Evolutionary conservation across 768 basidiomycete species (phyloP), one percentile per base, ranked within the genome.

Genomic region (Suillus weaverae): DNA sequence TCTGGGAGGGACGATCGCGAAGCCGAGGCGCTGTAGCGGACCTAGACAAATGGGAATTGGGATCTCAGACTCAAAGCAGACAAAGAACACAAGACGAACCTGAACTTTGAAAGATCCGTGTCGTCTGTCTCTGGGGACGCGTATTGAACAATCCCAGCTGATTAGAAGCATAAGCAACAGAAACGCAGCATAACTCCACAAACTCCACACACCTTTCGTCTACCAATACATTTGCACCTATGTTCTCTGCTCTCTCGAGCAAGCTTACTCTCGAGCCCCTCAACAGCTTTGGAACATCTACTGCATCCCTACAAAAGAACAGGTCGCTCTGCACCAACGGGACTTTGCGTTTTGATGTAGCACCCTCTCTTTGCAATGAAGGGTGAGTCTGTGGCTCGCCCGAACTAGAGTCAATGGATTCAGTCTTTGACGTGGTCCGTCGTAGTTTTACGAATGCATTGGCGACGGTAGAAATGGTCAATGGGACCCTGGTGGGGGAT

Each of bases 111-210:
- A 91, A 22, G 80, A 78, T 22, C 83, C 83, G 56, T 81, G 81
- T 1, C 77, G 77, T 22, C 76, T 72, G 35, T 80, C 74, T 73
- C 86, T 88, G 0, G 84, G 85, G 48, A 83, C 75, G 61, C 78
- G 82, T 60, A 91, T 87, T 4, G 78, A 84, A 72, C 85, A 89
- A 41, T 78, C 80, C 90, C 90, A 92, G 59, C 90, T 91, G 62
- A 44, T 30, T 18, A 30, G 32, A 54, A 35, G 35, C 18, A 56
- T 67, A 9, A 51, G n/a, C 61, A 55, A 18, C 60, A 46, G 33
- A 43, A 65, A 64, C 39, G n/a, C n/a, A n/a, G 41, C 57, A 43
- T 60, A 38, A 53, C 36, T 39, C 1, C 11, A 10, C 36, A 55
- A 35, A 10, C 38, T 41, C 38, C 30, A 85, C 89, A 54, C 71